Percentiles rank a stretch among this genome's conserved stretches.
These are phyloP conservation scores for Cryoendolithus antarcticus DNA, from an alignment of 2,329 filamentous ascomycete genomes.

Conservation along the genomic window DNA sequence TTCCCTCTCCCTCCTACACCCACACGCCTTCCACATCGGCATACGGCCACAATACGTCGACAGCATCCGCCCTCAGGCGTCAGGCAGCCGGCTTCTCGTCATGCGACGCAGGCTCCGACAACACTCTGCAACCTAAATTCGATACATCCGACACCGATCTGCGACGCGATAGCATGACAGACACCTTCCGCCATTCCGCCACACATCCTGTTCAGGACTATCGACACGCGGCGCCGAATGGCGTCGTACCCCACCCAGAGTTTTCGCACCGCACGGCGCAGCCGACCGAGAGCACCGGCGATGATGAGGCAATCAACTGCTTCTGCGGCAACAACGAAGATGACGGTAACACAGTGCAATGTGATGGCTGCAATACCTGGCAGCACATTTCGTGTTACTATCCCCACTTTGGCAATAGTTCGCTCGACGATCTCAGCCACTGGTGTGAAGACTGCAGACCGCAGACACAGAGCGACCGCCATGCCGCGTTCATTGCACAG, in stretches of 20 bases:
- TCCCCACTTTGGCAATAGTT: conserved; percentile 53
- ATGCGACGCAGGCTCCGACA: conserved; percentile 23
- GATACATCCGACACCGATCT: conserved; percentile 11
- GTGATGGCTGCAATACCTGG: conserved; percentile 93
- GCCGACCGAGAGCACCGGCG: conserved; percentile 35
- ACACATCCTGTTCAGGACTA: conserved; percentile 1
- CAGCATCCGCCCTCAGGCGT: conserved; percentile 4
- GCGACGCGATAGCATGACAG: conserved; percentile 27
- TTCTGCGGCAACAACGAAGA: conserved; percentile 89
- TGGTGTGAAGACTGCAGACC: conserved; percentile 84
- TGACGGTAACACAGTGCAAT: conserved; percentile 95
- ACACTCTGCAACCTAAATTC: conserved; percentile 19
- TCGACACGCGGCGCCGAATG: not conserved
- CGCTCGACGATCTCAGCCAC: conserved; percentile 53
- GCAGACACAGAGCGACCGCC: conserved; percentile 53
- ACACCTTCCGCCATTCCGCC: conserved; percentile 22
- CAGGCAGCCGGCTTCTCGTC: conserved; percentile 14
- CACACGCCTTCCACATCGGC: too few species aligned
- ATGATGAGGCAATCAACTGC: conserved; percentile 93
- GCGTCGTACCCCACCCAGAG: too few species aligned
- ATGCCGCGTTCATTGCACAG: conserved; percentile 50
- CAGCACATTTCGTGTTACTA: conserved; percentile 98
- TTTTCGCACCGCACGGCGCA: not conserved
- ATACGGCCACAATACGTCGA: not conserved
- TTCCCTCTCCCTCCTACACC: too few species aligned